These are phyloP conservation scores for Cornus controversa DNA, from an alignment of 148 eudicot species.

Conservation along the genomic window DNA sequence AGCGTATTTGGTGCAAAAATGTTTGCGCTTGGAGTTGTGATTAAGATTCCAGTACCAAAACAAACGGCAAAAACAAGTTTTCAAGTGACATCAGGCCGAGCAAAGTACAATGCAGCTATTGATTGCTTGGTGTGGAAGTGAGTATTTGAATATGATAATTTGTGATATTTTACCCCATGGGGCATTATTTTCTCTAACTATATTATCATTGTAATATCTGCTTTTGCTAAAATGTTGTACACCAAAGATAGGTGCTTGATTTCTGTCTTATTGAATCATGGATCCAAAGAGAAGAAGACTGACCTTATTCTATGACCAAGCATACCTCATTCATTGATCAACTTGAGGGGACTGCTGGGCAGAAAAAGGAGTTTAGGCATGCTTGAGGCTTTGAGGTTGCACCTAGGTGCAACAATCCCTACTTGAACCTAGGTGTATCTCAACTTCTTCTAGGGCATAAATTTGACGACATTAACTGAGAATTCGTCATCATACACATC, in stretches of 20 bases:
- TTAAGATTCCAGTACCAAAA: constrained; percentile 96
- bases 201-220: background rate
- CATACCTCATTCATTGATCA: background rate
- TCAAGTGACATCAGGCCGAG: constrained; percentile 97
- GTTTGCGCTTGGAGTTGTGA: constrained; percentile 97
- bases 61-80: constrained; percentile 98
- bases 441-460: background rate
- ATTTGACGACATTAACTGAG: background rate
- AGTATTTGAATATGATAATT: constrained; percentile 37
- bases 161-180: background rate
- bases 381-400: background rate
- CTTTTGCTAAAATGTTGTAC: background rate
- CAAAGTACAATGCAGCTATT: constrained; percentile 91
- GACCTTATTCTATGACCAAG: background rate
- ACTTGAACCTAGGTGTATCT: background rate
- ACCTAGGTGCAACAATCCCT: constrained; percentile 1
- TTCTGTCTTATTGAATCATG: background rate
- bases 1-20: constrained; percentile 98
- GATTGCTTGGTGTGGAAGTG: constrained; percentile 99
- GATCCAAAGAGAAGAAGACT: background rate
- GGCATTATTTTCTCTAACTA: background rate
- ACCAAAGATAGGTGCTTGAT: background rate
- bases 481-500: background rate
- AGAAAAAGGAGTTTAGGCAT: background rate
- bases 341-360: background rate